Conservation (phyloP, 164 flowering plant genomes). For the Liquidambar formosana region DNA sequence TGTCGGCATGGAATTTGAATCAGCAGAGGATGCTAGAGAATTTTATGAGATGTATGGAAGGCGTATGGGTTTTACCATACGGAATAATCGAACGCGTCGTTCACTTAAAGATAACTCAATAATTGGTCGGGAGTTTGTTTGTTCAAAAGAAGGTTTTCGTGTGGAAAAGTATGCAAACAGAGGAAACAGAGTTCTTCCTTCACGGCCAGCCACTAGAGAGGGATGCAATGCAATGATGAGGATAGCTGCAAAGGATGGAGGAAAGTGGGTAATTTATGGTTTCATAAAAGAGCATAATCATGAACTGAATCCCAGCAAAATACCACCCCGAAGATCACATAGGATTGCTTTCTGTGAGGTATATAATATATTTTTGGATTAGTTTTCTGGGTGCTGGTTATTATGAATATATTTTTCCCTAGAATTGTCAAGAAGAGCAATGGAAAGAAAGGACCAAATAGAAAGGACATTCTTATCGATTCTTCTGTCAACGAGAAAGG, state of each 20-base stretch:
- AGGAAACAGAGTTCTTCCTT: conserved; percentile 47
- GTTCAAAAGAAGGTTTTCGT: conserved; percentile 56
- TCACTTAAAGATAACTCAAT: conserved; percentile 40
- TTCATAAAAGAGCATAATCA: conserved; percentile 44
- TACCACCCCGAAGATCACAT: conserved; percentile 41
- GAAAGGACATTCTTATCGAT: too few species aligned
- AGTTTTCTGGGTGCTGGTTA: background rate
- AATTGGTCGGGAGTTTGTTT: conserved; percentile 56
- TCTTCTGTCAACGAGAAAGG: too few species aligned
- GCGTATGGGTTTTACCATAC: conserved; percentile 43
- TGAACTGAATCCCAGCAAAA: conserved; percentile 38
- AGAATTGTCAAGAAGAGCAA: background rate
- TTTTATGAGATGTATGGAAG: conserved; percentile 46
- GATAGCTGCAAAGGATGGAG: conserved; percentile 37
- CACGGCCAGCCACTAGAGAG: conserved; percentile 47
- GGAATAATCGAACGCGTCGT: conserved; percentile 46
- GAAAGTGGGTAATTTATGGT: conserved; percentile 41
- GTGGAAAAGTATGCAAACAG: conserved; percentile 39
- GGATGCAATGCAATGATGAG: conserved; percentile 53
- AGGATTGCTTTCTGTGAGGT: conserved; percentile 36
- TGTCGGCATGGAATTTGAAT: conserved; percentile 47
- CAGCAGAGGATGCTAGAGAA: conserved; percentile 51
- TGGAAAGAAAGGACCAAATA: too few species aligned
- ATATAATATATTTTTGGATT: conserved; percentile 15
- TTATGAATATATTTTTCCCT: background rate